Conservation (phyloP, 805 yeast genomes). For the Kazachstania taianensis region DNA sequence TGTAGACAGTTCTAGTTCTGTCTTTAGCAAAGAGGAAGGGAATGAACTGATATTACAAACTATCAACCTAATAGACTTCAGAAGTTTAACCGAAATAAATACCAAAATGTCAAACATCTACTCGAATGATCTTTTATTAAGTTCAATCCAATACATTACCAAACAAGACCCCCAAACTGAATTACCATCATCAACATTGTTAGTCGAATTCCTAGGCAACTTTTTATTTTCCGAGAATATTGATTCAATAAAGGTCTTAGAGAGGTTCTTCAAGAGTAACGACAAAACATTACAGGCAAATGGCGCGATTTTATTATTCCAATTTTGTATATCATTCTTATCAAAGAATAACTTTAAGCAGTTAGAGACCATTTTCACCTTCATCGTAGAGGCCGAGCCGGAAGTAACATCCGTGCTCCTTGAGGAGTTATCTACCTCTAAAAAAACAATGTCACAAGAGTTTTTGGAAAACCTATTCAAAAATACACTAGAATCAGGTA, state of each 20-base stretch:
- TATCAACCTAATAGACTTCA: conserved; percentile 16
- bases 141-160: conserved; percentile 15
- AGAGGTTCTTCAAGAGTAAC: conserved; percentile 13
- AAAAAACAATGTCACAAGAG: conserved; percentile 43
- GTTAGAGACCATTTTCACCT: conserved; percentile 41
- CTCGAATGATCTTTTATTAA: conserved; percentile 14
- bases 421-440: conserved; percentile 37
- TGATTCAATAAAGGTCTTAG: conserved; percentile 13
- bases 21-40: conserved; percentile 3
- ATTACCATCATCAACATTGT: neutral
- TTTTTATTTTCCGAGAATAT: conserved; percentile 12
- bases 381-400: conserved; percentile 33
- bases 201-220: conserved; percentile 7
- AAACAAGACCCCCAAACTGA: conserved; percentile 1
- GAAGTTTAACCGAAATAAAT: conserved; percentile 9
- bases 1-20: neutral
- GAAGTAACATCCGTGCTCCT: conserved; percentile 36
- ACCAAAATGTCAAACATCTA: conserved; percentile 15
- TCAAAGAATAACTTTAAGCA: conserved; percentile 18
- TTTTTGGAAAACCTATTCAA: conserved; percentile 33
- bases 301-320: conserved; percentile 12
- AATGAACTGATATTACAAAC: conserved; percentile 13
- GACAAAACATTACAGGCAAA: conserved; percentile 5
- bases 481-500: conserved; percentile 7
- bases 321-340: conserved; percentile 14